These are phyloP conservation scores for Astrocystis sublimbata DNA, from an alignment of 495 filamentous ascomycete genomes.

Conservation along the genomic window DNA sequence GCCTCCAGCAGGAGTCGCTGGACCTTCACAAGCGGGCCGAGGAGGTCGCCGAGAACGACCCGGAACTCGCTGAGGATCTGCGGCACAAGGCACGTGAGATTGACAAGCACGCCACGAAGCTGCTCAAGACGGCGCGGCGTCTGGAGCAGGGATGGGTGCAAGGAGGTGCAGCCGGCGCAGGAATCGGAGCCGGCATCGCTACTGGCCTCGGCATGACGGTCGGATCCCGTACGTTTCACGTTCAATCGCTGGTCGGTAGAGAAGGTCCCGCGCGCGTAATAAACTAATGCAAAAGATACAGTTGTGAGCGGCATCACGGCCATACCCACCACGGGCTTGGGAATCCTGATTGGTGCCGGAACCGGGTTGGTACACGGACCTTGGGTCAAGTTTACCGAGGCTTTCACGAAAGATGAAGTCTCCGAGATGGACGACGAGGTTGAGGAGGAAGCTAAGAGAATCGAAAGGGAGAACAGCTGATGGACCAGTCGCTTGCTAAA, in stretches of 20 bases:
- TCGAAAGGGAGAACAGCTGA: slow-evolving; percentile 8
- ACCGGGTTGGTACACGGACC: slow-evolving; percentile 40
- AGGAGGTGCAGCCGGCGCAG: slow-evolving; percentile 37
- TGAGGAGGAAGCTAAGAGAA: slow-evolving; percentile 27
- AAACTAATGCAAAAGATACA: background rate
- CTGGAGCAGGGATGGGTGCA: slow-evolving; percentile 41
- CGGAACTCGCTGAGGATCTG: slow-evolving; percentile 26
- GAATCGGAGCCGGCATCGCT: slow-evolving; percentile 38
- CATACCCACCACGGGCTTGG: slow-evolving; percentile 35
- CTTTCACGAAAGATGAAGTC: slow-evolving; percentile 31
- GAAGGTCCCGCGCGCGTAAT: background rate
- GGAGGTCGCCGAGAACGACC: slow-evolving; percentile 26
- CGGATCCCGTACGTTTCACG: slow-evolving; percentile 19
- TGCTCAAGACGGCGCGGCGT: slow-evolving; percentile 35
- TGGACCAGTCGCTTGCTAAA: background rate
- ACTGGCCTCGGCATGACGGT: slow-evolving; percentile 35
- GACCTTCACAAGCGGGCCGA: slow-evolving; percentile 30
- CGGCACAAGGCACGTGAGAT: slow-evolving; percentile 29
- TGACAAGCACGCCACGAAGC: slow-evolving; percentile 29
- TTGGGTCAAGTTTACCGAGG: slow-evolving; percentile 36
- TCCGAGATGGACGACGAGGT: slow-evolving; percentile 32
- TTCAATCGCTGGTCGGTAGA: background rate
- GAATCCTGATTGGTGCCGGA: slow-evolving; percentile 35
- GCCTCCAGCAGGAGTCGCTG: slow-evolving; percentile 28
- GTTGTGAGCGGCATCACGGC: slow-evolving; percentile 36